Evolutionary conservation across 2,329 filamentous ascomycete genomes (phyloP), one percentile per base, ranked within the genome.

Genomic region (Ceratocystiopsis minuta): DNA sequence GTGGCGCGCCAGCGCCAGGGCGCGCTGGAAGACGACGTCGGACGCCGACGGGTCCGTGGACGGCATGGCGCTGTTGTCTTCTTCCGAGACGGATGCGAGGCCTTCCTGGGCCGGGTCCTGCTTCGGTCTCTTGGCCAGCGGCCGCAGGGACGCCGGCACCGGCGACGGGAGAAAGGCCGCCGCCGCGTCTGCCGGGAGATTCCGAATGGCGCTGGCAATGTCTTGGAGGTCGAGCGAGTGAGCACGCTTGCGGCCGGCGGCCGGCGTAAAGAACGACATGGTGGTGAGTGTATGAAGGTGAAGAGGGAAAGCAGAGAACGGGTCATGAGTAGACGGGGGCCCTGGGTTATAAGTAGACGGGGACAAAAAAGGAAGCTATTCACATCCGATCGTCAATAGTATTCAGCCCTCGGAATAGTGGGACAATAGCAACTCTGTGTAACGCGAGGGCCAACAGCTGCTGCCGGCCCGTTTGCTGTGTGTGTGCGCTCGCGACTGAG

Each of bases 101-200:
- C n/a, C n/a, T n/a, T n/a, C n/a, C n/a, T n/a, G n/a, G n/a, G n/a
- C n/a, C n/a, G n/a, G n/a, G 24, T 2, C 7, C 24, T 6, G 24
- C 9, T 28, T 28, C 24, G 24, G 24, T 28, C 11, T 28, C 24
- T 28, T 28, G 24, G 24, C 24, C 24, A 6, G 24, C 9, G 24
- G 24, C 24, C 6, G 9, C 16, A 18, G 16, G 24, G 4, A 10
- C 17, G 7, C 41, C 6, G 37, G 33, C 4, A n/a, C 20, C 4
- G 44, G 44, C 13, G 44, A 39, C 4, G 44, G 41, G 2, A 41
- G 34, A 6, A 43, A 36, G 1, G 44, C 44, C 1, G 41, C 35
- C 10, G 39, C 36, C 6, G 4, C 20, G 35, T 44, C 41, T 6
- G 33, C 13, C 2, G 41, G 41, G 17, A 46, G 35, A 9, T 38